A percentile compares a stretch with the other conserved stretches of the same genome.
These are phyloP conservation scores for Beta vulgaris DNA, from an alignment of 148 eudicot species.

Conservation along the genomic window DNA sequence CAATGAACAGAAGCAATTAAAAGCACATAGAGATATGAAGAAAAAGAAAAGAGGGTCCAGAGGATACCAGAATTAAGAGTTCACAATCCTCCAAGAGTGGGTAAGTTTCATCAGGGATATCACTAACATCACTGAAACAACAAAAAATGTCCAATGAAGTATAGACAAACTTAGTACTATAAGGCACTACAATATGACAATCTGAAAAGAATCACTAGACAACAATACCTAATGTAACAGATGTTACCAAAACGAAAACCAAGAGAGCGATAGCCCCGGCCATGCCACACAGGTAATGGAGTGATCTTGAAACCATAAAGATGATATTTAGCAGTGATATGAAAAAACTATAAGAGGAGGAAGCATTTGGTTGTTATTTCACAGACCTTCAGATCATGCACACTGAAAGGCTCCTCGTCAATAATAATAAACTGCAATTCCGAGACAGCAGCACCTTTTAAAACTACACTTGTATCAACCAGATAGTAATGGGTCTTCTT, in stretches of 20 bases:
- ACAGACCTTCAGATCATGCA: slow-evolving; percentile 76
- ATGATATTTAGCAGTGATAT: neutral
- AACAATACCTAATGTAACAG: slow-evolving; percentile 84
- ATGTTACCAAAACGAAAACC: slow-evolving; percentile 88
- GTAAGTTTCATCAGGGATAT: slow-evolving; percentile 91
- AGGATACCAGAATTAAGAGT: slow-evolving; percentile 67
- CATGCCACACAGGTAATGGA: slow-evolving; percentile 99
- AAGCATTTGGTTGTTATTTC: neutral
- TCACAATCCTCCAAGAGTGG: slow-evolving; percentile 87
- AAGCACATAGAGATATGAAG: neutral
- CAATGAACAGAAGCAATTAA: neutral
- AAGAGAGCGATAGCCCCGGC: slow-evolving; percentile 78
- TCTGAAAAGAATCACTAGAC: neutral
- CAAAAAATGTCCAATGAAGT: neutral
- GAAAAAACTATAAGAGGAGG: neutral
- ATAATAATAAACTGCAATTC: slow-evolving; percentile 84
- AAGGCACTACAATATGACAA: neutral
- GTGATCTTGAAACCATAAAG: slow-evolving; percentile 51
- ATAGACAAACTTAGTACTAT: neutral
- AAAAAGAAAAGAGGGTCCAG: slow-evolving; percentile 16
- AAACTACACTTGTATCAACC: slow-evolving; percentile 77
- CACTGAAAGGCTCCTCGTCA: slow-evolving; percentile 70
- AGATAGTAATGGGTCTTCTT: slow-evolving; percentile 96
- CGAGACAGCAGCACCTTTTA: slow-evolving; percentile 96
- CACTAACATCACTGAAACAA: slow-evolving; percentile 89